Conservation (phyloP, 371 early-diverging fungal species). For the Parasitella parasitica region DNA sequence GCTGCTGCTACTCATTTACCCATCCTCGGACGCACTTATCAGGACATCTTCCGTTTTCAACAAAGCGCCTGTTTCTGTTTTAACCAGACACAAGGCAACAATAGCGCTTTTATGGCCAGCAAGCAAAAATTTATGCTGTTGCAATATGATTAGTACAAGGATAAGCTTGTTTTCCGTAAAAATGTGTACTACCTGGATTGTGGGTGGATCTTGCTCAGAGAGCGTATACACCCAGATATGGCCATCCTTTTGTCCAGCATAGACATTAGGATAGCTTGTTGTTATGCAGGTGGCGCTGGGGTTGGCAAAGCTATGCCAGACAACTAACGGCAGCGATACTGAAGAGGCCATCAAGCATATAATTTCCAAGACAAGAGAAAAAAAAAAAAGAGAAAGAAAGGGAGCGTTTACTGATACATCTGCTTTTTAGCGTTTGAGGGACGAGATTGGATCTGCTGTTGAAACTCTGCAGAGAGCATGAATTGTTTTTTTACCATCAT, state of each 20-base stretch:
- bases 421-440: not conserved
- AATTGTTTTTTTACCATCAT: too few relatives aligned
- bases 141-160: too few relatives aligned
- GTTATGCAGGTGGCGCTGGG: constrained; percentile 40
- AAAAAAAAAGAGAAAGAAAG: not conserved
- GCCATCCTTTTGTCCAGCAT: constrained; percentile 61
- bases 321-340: constrained; percentile 40
- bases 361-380: not conserved
- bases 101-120: constrained; percentile 61
- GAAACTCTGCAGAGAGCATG: not conserved
- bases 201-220: not conserved
- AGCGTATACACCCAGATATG: constrained; percentile 56
- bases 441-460: not conserved
- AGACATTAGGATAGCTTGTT: constrained; percentile 40
- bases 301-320: constrained; percentile 46
- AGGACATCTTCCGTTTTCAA: constrained; percentile 55
- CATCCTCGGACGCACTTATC: constrained; percentile 67
- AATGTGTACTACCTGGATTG: not conserved
- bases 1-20: constrained; percentile 37
- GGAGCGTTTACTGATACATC: not conserved
- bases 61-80: constrained; percentile 50
- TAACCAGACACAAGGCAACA: constrained; percentile 52
- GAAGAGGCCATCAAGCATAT: constrained; percentile 35
- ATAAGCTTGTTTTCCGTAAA: not conserved
- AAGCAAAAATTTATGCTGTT: constrained; percentile 51